Conservation (phyloP, 139 green algal species). For the Mychonastes homosphaera region DNA sequence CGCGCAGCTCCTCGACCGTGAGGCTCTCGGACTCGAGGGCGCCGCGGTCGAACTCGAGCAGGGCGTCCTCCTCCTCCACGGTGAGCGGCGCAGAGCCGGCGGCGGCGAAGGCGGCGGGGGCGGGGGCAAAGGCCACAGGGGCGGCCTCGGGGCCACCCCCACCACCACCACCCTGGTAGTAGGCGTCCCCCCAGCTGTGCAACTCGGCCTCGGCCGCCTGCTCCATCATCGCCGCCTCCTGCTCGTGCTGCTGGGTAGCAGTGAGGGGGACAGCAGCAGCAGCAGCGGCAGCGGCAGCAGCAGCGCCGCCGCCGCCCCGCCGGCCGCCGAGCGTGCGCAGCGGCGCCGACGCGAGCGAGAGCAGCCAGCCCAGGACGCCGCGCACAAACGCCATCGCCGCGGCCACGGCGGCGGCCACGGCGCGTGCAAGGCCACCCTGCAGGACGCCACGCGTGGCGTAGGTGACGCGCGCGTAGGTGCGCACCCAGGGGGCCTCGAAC, state of each 20-base stretch:
- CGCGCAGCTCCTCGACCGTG: neutral
- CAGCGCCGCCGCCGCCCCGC: neutral
- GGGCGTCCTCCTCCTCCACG: neutral
- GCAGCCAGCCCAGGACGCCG: no score
- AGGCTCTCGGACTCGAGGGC: neutral
- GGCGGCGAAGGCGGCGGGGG: neutral
- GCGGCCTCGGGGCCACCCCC: neutral
- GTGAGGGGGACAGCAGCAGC: no score
- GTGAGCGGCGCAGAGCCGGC: neutral
- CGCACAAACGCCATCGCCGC: neutral
- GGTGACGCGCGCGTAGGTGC: conserved; percentile 19
- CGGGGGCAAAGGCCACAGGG: neutral
- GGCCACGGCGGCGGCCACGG: neutral
- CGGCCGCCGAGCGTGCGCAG: neutral
- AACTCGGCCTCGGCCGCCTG: no score
- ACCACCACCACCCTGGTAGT: no score
- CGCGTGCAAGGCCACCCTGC: neutral
- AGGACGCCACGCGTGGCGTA: no score
- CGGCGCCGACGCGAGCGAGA: neutral
- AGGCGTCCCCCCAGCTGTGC: no score
- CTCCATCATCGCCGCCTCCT: no score
- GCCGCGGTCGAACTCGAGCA: neutral
- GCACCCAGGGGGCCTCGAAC: conserved; percentile 17
- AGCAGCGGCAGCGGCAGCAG: neutral
- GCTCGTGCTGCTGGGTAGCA: no score